Conservation (phyloP, 768 basidiomycete species). For the Chalciporus pseudorubinellus region DNA sequence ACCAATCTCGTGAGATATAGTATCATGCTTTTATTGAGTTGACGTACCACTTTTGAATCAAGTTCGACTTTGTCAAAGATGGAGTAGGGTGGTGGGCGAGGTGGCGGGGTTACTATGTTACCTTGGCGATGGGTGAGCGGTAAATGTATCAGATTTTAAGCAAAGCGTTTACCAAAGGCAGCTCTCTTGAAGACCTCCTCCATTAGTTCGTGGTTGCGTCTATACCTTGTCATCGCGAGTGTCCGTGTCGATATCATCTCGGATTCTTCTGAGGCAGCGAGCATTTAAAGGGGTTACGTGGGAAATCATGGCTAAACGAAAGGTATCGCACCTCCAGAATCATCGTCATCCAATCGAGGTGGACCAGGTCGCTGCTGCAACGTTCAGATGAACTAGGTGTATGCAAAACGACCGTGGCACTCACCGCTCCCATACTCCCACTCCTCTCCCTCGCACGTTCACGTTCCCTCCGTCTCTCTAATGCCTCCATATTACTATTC, state of each 20-base stretch:
- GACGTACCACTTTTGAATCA: conserved; percentile 53
- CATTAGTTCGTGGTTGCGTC: conserved; percentile 83
- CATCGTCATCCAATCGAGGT: conserved; percentile 51
- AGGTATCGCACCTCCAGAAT: conserved; percentile 53
- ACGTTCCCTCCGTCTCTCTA: conserved; percentile 62
- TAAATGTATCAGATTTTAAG: neutral
- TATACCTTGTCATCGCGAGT: conserved; percentile 68
- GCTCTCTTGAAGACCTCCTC: conserved; percentile 77
- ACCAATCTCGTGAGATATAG: neutral
- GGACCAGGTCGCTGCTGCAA: conserved; percentile 32
- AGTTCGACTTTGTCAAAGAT: conserved; percentile 59
- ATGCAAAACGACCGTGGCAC: conserved; percentile 7
- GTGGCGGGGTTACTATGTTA: conserved; percentile 41
- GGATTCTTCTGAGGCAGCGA: conserved; percentile 47
- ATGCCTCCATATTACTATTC: conserved; percentile 65
- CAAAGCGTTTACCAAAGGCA: conserved; percentile 47
- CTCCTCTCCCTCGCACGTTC: conserved; percentile 52
- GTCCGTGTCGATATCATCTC: conserved; percentile 73
- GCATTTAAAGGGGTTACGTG: neutral
- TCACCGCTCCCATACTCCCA: conserved; percentile 41
- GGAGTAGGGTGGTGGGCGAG: conserved; percentile 52
- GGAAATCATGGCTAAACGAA: neutral
- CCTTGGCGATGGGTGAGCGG: conserved; percentile 29
- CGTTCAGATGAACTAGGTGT: neutral
- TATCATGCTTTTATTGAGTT: neutral